These are phyloP conservation scores for Cetraspora pellucida DNA, from an alignment of 192 early-diverging fungal genomes.

Conservation along the genomic window DNA sequence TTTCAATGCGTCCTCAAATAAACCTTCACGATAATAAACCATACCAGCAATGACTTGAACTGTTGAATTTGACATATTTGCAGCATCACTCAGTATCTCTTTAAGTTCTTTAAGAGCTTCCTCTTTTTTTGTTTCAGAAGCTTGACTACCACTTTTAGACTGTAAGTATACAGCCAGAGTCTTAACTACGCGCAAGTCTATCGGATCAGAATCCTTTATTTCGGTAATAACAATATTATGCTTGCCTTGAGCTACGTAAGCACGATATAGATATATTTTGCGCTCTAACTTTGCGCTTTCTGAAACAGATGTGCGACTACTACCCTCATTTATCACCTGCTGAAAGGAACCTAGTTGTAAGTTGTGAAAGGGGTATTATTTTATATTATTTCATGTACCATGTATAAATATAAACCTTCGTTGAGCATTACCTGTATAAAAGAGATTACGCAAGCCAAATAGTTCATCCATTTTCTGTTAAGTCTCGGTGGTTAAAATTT, in stretches of 20 bases:
- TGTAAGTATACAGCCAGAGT: conserved; percentile 65
- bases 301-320: conserved; percentile 40
- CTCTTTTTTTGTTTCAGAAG: conserved; percentile 41
- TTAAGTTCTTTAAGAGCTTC: conserved; percentile 52
- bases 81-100: conserved; percentile 52
- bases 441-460: conserved; percentile 72
- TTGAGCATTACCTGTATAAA: conserved; percentile 49
- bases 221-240: conserved; percentile 69
- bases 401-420: background rate
- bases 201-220: conserved; percentile 50
- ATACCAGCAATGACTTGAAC: conserved; percentile 70
- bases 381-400: conserved; percentile 34
- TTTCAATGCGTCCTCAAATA: conserved; percentile 73
- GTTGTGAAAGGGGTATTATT: conserved; percentile 37
- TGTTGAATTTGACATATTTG: conserved; percentile 53
- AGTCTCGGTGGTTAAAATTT: no score
- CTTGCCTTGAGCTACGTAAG: conserved; percentile 79
- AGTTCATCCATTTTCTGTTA: conserved; percentile 39
- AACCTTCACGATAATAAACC: conserved; percentile 57
- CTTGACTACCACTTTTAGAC: conserved; percentile 37
- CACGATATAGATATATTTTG: conserved; percentile 73
- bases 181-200: conserved; percentile 69
- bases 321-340: conserved; percentile 68
- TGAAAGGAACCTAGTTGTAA: conserved; percentile 69
- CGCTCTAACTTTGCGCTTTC: conserved; percentile 56